Conservation (phyloP, 495 filamentous ascomycete species). For the Aspergillus conjunctus region DNA sequence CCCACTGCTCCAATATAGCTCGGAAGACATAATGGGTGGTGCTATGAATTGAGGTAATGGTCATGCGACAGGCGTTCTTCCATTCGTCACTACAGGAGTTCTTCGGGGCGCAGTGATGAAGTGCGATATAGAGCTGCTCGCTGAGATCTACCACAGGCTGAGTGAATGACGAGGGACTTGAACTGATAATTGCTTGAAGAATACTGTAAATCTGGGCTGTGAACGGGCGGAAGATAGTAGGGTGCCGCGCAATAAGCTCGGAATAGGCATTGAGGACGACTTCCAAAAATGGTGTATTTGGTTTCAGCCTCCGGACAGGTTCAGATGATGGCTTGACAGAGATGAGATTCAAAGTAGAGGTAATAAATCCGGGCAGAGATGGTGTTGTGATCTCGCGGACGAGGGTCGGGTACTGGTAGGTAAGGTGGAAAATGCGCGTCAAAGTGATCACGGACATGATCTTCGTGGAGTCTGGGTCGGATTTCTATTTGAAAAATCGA, state of each 20-base stretch:
- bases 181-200: conserved; percentile 50
- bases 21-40: conserved; percentile 76
- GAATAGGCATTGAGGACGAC: conserved; percentile 64
- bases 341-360: conserved; percentile 68
- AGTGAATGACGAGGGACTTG: conserved; percentile 40
- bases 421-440: conserved; percentile 78
- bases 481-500: conserved; percentile 55
- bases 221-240: conserved; percentile 78
- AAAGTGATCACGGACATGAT: conserved; percentile 73
- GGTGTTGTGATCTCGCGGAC: conserved; percentile 88
- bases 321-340: conserved; percentile 47
- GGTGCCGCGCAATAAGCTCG: conserved; percentile 71
- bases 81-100: conserved; percentile 73
- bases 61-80: conserved; percentile 60
- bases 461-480: conserved; percentile 69
- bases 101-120: conserved; percentile 77
- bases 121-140: conserved; percentile 62
- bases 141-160: conserved; percentile 52
- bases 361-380: conserved; percentile 71
- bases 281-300: conserved; percentile 54
- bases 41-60: conserved; percentile 62
- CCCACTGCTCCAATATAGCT: conserved; percentile 75
- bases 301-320: conserved; percentile 45
- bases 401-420: conserved; percentile 77
- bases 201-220: conserved; percentile 63